Base-by-base conservation (phyloP, 1,139 yeast species). In the Taphrina pruni region DNA sequence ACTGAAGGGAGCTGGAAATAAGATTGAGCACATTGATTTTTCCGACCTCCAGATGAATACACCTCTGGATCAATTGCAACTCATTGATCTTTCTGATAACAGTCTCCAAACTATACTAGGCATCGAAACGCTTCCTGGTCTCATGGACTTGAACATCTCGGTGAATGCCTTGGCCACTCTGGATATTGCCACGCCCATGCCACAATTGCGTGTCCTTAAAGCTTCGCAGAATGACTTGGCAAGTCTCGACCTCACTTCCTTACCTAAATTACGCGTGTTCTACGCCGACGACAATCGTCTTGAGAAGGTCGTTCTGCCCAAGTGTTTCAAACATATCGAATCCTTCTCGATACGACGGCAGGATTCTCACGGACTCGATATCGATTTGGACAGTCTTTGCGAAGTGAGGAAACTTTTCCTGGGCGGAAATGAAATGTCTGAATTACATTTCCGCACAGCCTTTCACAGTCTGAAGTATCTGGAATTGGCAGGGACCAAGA, bases 381-480 rank as follows among this genome's bases (percentile, higher is more conserved):
- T 46, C 7, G 50, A 54, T 36, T 58, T 69, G 11, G 48, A 57
- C 21, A 56, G 58, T 17, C 36, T 74, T 32, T 64, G 69, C 35
- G 79, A 78, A 55, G 71, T 76, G 1, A 73, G 74, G 46, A 72
- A 74, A 51, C 66, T 78, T 38, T 69, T 73, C 51, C 61, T 77
- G n/a, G 74, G 77, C 6, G 77, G 76, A 9, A 76, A 74, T 38
- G 66, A 66, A 14, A 67, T 75, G 58, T 54, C 64, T 9, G 66
- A 50, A 26, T 71, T 74, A 43, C 71, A 70, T 8, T 72, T 76
- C 52, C 62, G 70, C 9, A 75, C 75, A 50, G 76, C 76, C n/a
- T 78, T 78, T 66, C 69, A 77, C 70, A 77, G 76, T 61, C 72
- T 79, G 36, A 78, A 77, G 55, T 71, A 72, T 5, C 73, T 79